Evolutionary conservation across 2,329 filamentous ascomycete genomes (phyloP).

Genomic region (Hortaea werneckii): DNA sequence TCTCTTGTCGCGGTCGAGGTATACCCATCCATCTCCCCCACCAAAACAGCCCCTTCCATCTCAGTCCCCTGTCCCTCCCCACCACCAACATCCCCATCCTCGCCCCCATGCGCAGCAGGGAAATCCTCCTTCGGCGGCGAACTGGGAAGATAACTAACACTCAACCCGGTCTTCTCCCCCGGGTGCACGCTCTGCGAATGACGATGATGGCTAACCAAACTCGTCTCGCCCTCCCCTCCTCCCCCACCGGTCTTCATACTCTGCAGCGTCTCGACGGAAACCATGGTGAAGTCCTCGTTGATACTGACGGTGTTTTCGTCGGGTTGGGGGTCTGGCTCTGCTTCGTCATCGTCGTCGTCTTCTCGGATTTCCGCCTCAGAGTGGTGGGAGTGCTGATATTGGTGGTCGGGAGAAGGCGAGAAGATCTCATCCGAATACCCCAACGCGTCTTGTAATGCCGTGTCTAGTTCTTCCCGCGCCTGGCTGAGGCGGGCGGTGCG

Average conservation of each 20-base stretch:
- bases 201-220: conserved; percentile 4
- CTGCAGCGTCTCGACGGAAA: conserved; percentile 38
- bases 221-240: conserved; percentile 15
- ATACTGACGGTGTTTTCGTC: conserved; percentile 38
- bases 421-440: conserved; percentile 4
- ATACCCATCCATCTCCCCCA: no score
- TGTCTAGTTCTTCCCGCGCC: conserved; percentile 22
- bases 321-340: conserved; percentile 4
- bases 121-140: no score
- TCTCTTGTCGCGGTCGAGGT: no score
- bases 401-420: no score
- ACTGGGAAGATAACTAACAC: conserved; percentile 7
- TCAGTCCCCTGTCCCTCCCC: no score
- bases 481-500: conserved; percentile 16
- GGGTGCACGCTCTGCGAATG: background rate
- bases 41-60: no score
- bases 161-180: conserved; percentile 1
- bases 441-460: conserved; percentile 21
- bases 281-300: conserved; percentile 43
- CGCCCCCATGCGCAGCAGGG: no score
- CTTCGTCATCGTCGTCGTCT: conserved; percentile 5
- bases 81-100: no score
- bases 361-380: conserved; percentile 4
- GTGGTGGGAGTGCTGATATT: no score
- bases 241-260: conserved; percentile 9